phyloP scores from a whole-genome alignment of 148 eudicot genomes.

The Rhododendron griersonianum region DNA sequence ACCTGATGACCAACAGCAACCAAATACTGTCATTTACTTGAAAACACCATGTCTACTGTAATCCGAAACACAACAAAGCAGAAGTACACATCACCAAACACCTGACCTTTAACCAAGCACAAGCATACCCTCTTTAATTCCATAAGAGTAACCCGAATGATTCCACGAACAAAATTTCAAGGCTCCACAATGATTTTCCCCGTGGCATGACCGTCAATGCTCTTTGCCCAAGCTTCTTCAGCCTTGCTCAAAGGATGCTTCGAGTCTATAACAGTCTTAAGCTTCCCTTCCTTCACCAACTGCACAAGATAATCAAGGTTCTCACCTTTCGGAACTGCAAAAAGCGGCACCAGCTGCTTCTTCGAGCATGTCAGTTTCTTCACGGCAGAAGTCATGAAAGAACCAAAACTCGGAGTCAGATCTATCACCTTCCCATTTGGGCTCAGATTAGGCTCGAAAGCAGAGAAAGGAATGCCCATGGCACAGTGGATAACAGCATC shows the following conservation, averaged over 20 bases:
- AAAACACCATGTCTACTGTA: background rate
- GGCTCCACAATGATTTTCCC: constrained; percentile 75
- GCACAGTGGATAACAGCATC: constrained; percentile 68
- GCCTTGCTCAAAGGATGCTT: constrained; percentile 52
- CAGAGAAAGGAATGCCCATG: constrained; percentile 53
- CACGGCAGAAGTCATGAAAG: constrained; percentile 48
- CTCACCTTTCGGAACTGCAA: constrained; percentile 34
- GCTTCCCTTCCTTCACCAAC: constrained; percentile 60
- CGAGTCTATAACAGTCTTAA: constrained; percentile 69
- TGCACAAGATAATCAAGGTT: constrained; percentile 51
- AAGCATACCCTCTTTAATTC: background rate
- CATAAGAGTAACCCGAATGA: background rate
- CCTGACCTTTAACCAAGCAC: background rate
- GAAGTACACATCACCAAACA: background rate
- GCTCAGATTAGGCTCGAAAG: constrained; percentile 55
- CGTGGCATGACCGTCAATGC: constrained; percentile 66
- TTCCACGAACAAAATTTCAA: background rate
- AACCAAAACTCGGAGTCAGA: constrained; percentile 34
- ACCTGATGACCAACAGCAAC: background rate
- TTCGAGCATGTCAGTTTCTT: constrained; percentile 59
- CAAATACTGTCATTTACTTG: background rate
- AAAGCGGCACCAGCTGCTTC: constrained; percentile 53
- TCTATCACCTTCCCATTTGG: constrained; percentile 56
- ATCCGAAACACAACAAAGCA: background rate
- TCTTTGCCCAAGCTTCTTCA: constrained; percentile 79